These are phyloP conservation scores for Alternaria tenuissima DNA, from an alignment of 2,329 filamentous ascomycete genomes.

Conservation along the genomic window DNA sequence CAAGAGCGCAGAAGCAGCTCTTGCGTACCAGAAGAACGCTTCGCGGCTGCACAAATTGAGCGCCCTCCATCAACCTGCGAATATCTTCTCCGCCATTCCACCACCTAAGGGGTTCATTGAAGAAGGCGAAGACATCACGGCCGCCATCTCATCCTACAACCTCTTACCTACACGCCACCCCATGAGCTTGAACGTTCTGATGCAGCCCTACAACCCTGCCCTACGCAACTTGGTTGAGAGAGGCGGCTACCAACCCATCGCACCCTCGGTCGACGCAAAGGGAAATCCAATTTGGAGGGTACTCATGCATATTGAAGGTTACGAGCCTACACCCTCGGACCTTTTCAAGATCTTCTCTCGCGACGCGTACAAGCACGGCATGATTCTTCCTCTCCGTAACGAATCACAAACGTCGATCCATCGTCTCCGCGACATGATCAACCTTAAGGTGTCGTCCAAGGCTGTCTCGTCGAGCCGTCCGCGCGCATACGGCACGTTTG, in stretches of 20 bases:
- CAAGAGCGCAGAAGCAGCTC: conserved; percentile 65
- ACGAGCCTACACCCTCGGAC: conserved; percentile 40
- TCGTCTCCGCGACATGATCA: conserved; percentile 41
- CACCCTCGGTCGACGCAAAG: conserved; percentile 20
- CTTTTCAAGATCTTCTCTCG: conserved; percentile 38
- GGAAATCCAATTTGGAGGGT: conserved; percentile 41
- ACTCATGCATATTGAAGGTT: conserved; percentile 47
- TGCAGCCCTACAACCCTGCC: conserved; percentile 54
- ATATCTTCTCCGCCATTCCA: conserved; percentile 54
- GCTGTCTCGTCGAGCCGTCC: conserved; percentile 30
- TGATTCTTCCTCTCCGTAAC: conserved; percentile 37
- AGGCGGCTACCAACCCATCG: conserved; percentile 47
- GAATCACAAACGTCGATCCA: conserved; percentile 30
- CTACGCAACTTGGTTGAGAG: conserved; percentile 42
- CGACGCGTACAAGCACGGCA: conserved; percentile 46
- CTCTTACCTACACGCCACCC: conserved; percentile 47
- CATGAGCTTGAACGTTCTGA: conserved; percentile 37
- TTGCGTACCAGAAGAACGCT: conserved; percentile 67
- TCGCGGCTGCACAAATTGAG: conserved; percentile 60
- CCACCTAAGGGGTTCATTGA: conserved; percentile 54
- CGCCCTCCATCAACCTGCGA: conserved; percentile 54
- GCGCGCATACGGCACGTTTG: conserved; percentile 25
- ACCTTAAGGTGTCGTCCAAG: conserved; percentile 30
- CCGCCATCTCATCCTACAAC: conserved; percentile 57
- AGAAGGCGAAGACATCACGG: conserved; percentile 57